phyloP scores from a whole-genome alignment of 495 filamentous ascomycete genomes.

The Neurospora sp. region DNA sequence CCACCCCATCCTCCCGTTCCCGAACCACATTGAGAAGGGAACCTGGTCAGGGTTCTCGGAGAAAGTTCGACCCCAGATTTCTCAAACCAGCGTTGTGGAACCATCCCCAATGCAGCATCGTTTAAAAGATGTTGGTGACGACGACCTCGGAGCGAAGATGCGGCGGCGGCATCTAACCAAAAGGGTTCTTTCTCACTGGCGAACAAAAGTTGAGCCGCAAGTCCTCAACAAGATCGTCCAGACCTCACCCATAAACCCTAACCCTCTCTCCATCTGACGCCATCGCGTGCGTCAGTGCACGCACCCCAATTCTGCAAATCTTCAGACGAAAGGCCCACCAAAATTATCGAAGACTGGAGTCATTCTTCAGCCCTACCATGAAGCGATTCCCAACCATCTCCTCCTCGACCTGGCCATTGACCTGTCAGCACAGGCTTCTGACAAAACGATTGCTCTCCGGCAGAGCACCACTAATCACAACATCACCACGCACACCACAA shows the following conservation, averaged over 20 bases:
- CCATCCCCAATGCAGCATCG: not conserved
- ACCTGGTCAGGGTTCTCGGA: not conserved
- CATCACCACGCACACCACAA: not conserved
- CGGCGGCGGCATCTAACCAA: not conserved
- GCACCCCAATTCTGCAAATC: not conserved
- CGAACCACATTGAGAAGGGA: not conserved
- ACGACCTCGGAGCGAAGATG: not conserved
- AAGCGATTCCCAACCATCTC: constrained; percentile 4
- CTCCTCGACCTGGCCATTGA: constrained; percentile 1
- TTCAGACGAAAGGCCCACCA: not conserved
- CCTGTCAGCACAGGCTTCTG: not conserved
- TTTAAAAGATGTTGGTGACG: not conserved
- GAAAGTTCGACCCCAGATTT: not conserved
- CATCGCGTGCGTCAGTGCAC: not conserved
- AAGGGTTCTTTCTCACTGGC: not conserved
- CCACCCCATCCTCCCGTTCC: not conserved
- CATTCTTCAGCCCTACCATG: constrained; percentile 3
- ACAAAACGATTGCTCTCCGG: not conserved
- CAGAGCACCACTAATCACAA: not conserved
- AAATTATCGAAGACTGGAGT: not conserved
- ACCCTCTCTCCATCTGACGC: not conserved
- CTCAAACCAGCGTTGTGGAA: not conserved
- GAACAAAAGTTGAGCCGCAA: not conserved
- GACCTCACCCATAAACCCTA: not conserved
- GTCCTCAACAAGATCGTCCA: not conserved